Base-by-base conservation (phyloP, 2,329 filamentous ascomycete species). In the Ceratocystis huliohia region DNA sequence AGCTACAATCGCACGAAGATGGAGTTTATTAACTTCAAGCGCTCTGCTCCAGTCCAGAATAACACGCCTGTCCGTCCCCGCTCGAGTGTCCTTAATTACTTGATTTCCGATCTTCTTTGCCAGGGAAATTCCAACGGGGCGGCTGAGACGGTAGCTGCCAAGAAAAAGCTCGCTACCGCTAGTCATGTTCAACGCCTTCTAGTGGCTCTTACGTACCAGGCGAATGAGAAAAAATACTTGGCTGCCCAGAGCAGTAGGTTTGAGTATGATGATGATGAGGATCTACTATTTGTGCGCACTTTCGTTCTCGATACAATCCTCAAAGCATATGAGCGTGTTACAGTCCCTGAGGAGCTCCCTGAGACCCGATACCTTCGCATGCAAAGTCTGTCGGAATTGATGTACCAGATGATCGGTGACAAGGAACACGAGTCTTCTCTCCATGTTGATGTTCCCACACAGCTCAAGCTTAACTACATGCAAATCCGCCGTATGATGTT, bases 11-110 rank as follows among this genome's bases (percentile, higher is more conserved):
- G 91, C 65, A 90, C 91, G 7, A 99, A 99, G 80, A 85, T 99
- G 56, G 95, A 99, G 74, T 97, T 99, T 74, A 96, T 99, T 79
- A 97, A 96, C 75, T 99, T 96, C 78, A 97, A 95, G 70, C 87
- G 93, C 68, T 96, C 92, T 73, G 89, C 91, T 65, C 90, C 93
- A 61, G 82, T 91, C 57, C 87, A 90, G 71, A 87, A 87, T 10
- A 86, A 85, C 65, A 97, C 94, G 1, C 94, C 94, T 4, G 92
- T 95, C 17, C 97, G 97, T 75, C 94, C 94, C 66, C 86, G 94
- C 50, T 92, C 93, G 10, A 91, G 89, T 69, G 88, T 97, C 56
- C 79, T 99, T 69, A 96, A 97, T 74, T 99, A 99, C 73, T 81
- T 99, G 45, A 84, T 99, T 62, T 91, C 89, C 71, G 88, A 88